Base-by-base conservation (phyloP, 805 yeast species). In the Pichia californica region DNA sequence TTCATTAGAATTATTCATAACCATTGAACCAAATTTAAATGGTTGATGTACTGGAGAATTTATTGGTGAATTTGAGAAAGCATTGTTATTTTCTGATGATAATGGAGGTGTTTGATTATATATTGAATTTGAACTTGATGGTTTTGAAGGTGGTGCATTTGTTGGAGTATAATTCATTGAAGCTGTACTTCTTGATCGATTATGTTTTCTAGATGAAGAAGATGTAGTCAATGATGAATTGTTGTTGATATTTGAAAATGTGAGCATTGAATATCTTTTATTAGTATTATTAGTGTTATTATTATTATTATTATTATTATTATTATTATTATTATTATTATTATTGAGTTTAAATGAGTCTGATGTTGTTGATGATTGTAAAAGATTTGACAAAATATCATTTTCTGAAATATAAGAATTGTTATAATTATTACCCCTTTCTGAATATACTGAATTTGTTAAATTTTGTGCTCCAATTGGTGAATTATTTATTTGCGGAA, bases 21-120 rank as follows among this genome's bases (percentile, higher is more conserved):
- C 60, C 43, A 65, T 74, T 8, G 83, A 73, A 50, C 76, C 70
- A 67, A 82, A 83, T 53, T 80, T 79, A 68, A 83, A 83, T 1
- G 89, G 89, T 45, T 55, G 61, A 20, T 61, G 63, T 1, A 64
- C 56, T 3, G 51, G 29, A 7, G 37, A 28, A 15, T 21, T 20
- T 19, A 26, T 16, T 7, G 43, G 43, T 11, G 45, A 4, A 63
- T 60, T 28, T 46, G 50, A 6, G 33, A 45, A 16, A 49, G 69
- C 65, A 0, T 57, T 52, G 28, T 50, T 52, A 11, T 19, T 18
- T 14, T 31, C 35, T 16, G 56, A n/a, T n/a, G n/a, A 47, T 25
- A 36, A 10, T 14, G 43, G 39, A 20, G 42, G 38, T 28, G 63
- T 44, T 7, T 50, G 46, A 3, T 64, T 62, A 7, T 63, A 57